Base-by-base conservation (phyloP, 192 early-diverging fungal species). In the Umbelopsis sp. region DNA sequence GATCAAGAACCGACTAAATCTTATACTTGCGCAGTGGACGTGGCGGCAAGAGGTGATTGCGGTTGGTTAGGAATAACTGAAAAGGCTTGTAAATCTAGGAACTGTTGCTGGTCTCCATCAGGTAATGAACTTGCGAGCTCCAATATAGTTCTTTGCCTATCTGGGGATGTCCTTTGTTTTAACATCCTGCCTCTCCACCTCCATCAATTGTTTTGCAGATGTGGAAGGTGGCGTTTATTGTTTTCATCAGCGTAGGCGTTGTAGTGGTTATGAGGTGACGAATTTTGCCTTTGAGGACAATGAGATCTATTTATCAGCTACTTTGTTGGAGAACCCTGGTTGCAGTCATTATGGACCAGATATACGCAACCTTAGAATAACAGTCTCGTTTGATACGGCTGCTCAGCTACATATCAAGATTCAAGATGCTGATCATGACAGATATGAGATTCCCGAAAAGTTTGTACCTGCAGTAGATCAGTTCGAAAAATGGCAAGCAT, bases 181-280 rank as follows among this genome's bases (percentile, higher is more conserved):
- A 41, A 41, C 37, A 41, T 10, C 6, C 0, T 41, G 37, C 37
- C 5, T 41, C 37, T 41, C 37, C 5, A 9, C 5, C 37, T 41
- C 37, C 0, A 41, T 10, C 55, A n/a, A 61, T 61, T 61, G 55
- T 61, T 61, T 27, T 35, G 27, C 55, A 61, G 55, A 61, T 61
- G 55, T 61, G 55, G 55, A 61, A 33, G 55, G 55, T 33, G 55
- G 55, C 30, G 55, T 61, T 15, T 61, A 37, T 25, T 61, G 55
- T 18, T 61, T 61, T 35, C 55, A 61, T 16, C 21, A 61, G 27
- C 27, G 33, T 33, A 27, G 55, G 30, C 25, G 13, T 6, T 61
- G 55, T 18, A 61, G 25, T 18, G 55, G 55, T 2, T 61, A 61
- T 30, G 27, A 61, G 30, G 55, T 61, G 12, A 61, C 55, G 18